Conservation (phyloP, 2,329 filamentous ascomycete species). For the Colletotrichum tropicicola region DNA sequence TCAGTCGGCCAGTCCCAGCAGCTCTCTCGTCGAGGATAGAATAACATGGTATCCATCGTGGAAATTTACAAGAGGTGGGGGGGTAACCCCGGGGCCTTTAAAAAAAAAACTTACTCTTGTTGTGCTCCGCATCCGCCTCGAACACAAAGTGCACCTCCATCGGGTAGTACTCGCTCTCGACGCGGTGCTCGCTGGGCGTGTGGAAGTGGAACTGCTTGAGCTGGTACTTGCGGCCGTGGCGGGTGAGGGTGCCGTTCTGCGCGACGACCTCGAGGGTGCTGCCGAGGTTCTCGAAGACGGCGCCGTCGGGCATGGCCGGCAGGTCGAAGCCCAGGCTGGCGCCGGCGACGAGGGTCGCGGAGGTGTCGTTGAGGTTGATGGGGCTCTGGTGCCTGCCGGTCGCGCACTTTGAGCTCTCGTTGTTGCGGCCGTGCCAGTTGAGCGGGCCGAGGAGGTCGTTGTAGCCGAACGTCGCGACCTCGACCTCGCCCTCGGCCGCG, state of each 20-base stretch:
- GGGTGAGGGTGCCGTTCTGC: conserved; percentile 52
- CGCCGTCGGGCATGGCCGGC: conserved; percentile 42
- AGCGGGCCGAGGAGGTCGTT: conserved; percentile 54
- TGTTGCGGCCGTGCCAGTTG: conserved; percentile 59
- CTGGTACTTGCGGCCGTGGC: conserved; percentile 48
- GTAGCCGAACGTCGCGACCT: conserved; percentile 50
- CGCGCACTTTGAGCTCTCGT: conserved; percentile 55
- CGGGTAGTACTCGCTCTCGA: conserved; percentile 51
- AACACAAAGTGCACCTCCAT: conserved; percentile 54
- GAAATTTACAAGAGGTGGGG: neutral
- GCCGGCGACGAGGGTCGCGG: conserved; percentile 36
- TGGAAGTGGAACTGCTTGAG: conserved; percentile 69
- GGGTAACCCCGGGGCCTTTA: neutral
- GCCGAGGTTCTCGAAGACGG: conserved; percentile 60
- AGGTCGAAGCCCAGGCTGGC: conserved; percentile 44
- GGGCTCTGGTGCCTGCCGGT: conserved; percentile 62
- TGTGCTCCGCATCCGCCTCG: conserved; percentile 38
- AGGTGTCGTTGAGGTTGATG: conserved; percentile 55
- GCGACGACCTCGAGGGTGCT: conserved; percentile 60
- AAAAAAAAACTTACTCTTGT: conserved; percentile 1
- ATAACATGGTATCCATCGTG: neutral
- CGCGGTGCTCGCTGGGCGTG: conserved; percentile 66
- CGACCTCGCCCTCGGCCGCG: conserved; percentile 36
- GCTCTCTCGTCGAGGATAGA: neutral
- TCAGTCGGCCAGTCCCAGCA: neutral